Evolutionary conservation across 2,329 filamentous ascomycete species (phyloP), one percentile per base, ranked within the genome.

Genomic region (Venturia aucupariae): DNA sequence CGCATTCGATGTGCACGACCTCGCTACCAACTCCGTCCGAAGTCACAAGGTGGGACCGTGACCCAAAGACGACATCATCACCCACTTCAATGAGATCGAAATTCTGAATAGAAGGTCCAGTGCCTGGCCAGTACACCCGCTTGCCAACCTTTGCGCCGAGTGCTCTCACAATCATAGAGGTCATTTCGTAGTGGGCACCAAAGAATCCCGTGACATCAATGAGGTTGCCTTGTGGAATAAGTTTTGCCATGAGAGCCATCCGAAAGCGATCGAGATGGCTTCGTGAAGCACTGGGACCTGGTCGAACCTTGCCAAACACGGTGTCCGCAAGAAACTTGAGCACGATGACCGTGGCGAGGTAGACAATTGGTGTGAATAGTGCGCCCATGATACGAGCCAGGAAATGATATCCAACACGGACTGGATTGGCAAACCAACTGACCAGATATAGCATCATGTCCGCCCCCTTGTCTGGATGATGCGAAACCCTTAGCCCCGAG

Each of bases 21-120:
- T 81, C 80, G 13, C 79, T 80, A 0, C 82, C 79, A 27, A 70
- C 72, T 2, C 77, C 80, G 69, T 85, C 82, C 0, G 81, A 80
- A 1, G 81, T 84, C 38, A 84, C 71, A 0, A 85, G 68, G 64
- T 82, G 78, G 3, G 82, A 79, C 2, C 82, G 77, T 15, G 82
- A 84, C 0, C 83, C 82, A 67, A 85, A 85, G 11, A 85, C 81
- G n/a, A 85, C 82, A 70, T 85, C 80, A 64, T 84, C 78, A 11
- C 83, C 83, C 66, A 85, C 75, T 30, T 84, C 78, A 13, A 85
- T 68, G 0, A 84, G 73, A 66, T 84, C 80, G 67, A 83, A 84
- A 67, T 84, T 81, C 19, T 80, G 77, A 42, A 84, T 78, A 1
- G 72, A 73, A 0, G 82, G 82, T 0, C 82, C 82, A 19, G 80